Evolutionary conservation across 495 filamentous ascomycete species (phyloP).

Genomic region (Antarctomyces pellizariae): DNA sequence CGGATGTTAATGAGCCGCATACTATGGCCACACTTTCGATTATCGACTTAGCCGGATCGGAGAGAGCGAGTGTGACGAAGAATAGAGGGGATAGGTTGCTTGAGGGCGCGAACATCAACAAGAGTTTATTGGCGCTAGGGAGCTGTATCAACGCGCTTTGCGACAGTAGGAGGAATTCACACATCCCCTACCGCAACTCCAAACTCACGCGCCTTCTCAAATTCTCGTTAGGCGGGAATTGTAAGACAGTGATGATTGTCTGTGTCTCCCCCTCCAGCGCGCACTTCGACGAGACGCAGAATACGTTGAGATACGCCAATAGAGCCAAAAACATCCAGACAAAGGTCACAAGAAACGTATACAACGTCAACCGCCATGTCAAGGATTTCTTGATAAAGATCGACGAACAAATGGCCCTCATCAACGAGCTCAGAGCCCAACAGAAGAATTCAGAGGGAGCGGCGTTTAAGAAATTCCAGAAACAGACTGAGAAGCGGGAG

Average conservation of each 20-base stretch:
- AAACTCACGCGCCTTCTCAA: constrained; percentile 92
- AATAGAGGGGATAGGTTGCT: constrained; percentile 80
- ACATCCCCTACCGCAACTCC: constrained; percentile 93
- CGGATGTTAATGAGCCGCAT: constrained; percentile 78
- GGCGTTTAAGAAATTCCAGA: constrained; percentile 75
- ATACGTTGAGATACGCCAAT: constrained; percentile 93
- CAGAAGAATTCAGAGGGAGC: constrained; percentile 74
- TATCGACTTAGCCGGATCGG: constrained; percentile 91
- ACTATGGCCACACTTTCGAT: constrained; percentile 97
- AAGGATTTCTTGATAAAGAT: constrained; percentile 97
- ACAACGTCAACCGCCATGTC: constrained; percentile 97
- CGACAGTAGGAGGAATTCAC: constrained; percentile 76
- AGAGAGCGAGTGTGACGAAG: constrained; percentile 89
- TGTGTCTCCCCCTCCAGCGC: constrained; percentile 91
- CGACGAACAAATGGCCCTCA: constrained; percentile 80
- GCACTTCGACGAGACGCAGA: constrained; percentile 97
- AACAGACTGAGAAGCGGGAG: constrained; percentile 67
- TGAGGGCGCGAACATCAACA: constrained; percentile 98
- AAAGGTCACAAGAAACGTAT: constrained; percentile 93
- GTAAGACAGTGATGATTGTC: constrained; percentile 98
- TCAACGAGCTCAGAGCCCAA: constrained; percentile 80
- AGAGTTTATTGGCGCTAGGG: constrained; percentile 80
- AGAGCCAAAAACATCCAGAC: constrained; percentile 99
- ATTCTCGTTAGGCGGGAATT: constrained; percentile 93
- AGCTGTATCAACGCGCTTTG: constrained; percentile 98